A percentile compares a stretch with the other conserved stretches of the same genome.
phyloP scores from a whole-genome alignment of 306 rosid genomes.

The Acacia crassicarpa region DNA sequence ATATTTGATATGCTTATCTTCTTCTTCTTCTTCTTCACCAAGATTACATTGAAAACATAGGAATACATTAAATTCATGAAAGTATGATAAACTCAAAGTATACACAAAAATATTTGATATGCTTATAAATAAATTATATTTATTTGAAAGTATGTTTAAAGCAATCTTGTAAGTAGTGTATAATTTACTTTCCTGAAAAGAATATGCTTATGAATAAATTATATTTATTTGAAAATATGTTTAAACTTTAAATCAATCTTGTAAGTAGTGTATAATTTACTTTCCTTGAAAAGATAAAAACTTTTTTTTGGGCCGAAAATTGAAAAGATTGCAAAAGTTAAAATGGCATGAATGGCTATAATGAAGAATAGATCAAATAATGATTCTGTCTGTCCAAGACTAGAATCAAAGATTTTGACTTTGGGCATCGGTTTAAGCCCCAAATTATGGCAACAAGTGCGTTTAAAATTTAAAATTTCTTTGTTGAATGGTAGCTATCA shows the following conservation, averaged over 20 bases:
- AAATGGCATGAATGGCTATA: constrained; percentile 35
- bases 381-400: constrained; percentile 41
- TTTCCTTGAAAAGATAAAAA: background rate
- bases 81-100: background rate
- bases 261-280: background rate
- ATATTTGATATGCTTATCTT: background rate
- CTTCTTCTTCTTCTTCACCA: no score
- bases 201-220: background rate
- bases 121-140: background rate
- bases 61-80: background rate
- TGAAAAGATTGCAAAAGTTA: constrained; percentile 11
- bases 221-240: background rate
- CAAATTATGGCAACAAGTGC: constrained; percentile 25
- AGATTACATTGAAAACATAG: no score
- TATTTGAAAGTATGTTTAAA: background rate
- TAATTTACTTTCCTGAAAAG: background rate
- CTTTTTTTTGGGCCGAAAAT: background rate
- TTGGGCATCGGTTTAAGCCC: constrained; percentile 4
- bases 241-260: background rate
- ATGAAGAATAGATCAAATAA: constrained; percentile 24
- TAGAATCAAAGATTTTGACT: constrained; percentile 4
- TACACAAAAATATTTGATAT: background rate
- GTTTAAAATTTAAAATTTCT: background rate
- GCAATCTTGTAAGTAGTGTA: background rate
- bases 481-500: background rate